phyloP scores from a whole-genome alignment of 805 yeast species.

The Wickerhamomyces rabaulensis region DNA sequence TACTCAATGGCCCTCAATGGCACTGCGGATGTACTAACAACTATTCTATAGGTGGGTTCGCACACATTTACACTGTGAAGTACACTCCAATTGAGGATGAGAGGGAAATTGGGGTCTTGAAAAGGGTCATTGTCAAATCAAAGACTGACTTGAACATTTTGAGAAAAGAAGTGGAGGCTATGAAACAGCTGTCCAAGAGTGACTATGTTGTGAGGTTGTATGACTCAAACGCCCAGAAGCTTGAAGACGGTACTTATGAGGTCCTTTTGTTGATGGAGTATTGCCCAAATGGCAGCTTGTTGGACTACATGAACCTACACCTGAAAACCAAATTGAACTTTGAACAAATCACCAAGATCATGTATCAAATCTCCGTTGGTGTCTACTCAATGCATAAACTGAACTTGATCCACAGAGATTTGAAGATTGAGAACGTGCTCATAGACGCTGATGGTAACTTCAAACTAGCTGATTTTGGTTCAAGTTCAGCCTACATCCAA shows the following conservation, averaged over 20 bases:
- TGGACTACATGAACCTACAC: slow-evolving; percentile 87
- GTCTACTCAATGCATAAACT: slow-evolving; percentile 79
- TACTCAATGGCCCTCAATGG: background rate
- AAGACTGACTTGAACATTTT: slow-evolving; percentile 60
- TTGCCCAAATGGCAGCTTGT: slow-evolving; percentile 80
- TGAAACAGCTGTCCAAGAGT: slow-evolving; percentile 55
- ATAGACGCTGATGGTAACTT: slow-evolving; percentile 65
- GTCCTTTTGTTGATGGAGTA: slow-evolving; percentile 90
- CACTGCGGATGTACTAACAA: background rate
- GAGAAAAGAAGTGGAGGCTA: slow-evolving; percentile 73
- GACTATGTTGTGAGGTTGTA: slow-evolving; percentile 61
- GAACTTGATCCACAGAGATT: slow-evolving; percentile 78
- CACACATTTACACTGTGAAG: slow-evolving; percentile 66
- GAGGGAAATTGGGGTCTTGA: slow-evolving; percentile 55
- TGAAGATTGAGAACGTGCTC: slow-evolving; percentile 90
- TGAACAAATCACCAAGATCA: slow-evolving; percentile 72
- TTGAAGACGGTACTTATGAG: slow-evolving; percentile 58
- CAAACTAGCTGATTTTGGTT: slow-evolving; percentile 92
- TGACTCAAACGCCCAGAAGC: slow-evolving; percentile 71
- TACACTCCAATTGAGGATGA: slow-evolving; percentile 41
- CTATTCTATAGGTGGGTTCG: slow-evolving; percentile 55
- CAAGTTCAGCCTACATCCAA: slow-evolving; percentile 63
- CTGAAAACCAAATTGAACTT: slow-evolving; percentile 74
- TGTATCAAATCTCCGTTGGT: slow-evolving; percentile 77
- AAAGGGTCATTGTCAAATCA: slow-evolving; percentile 69